phyloP scores from a whole-genome alignment of 108 stramenopile species.

The Fistulifera pelliculosa region DNA sequence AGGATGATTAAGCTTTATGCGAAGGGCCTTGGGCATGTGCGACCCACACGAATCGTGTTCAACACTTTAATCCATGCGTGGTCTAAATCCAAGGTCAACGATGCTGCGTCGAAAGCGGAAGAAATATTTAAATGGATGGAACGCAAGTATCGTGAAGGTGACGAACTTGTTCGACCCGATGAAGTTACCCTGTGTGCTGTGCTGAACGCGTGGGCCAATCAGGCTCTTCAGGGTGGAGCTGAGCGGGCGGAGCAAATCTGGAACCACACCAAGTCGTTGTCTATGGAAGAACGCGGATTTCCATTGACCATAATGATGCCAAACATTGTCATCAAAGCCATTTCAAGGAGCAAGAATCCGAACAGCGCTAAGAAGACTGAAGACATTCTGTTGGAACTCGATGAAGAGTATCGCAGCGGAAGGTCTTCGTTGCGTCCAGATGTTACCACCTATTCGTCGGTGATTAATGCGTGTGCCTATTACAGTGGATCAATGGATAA shows the following conservation, averaged over 20 bases:
- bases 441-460: slow-evolving; percentile 34
- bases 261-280: slow-evolving; percentile 49
- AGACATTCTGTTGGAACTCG: slow-evolving; percentile 19
- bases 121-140: slow-evolving; percentile 65
- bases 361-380: slow-evolving; percentile 37
- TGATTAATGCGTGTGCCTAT: slow-evolving; percentile 43
- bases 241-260: slow-evolving; percentile 60
- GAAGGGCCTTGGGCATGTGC: slow-evolving; percentile 34
- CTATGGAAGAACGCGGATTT: slow-evolving; percentile 31
- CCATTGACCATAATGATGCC: slow-evolving; percentile 31
- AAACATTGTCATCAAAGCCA: slow-evolving; percentile 63
- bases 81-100: slow-evolving; percentile 35
- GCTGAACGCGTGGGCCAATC: slow-evolving; percentile 65
- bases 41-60: slow-evolving; percentile 55
- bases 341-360: slow-evolving; percentile 44
- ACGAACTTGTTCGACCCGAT: slow-evolving; percentile 50
- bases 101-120: slow-evolving; percentile 47
- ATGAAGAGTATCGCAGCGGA: slow-evolving; percentile 15
- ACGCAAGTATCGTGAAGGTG: slow-evolving; percentile 35
- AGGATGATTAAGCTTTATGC: slow-evolving; percentile 62
- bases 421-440: slow-evolving; percentile 18
- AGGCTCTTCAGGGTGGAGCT: slow-evolving; percentile 50
- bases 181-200: slow-evolving; percentile 58
- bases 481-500: slow-evolving; percentile 14
- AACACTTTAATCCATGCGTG: slow-evolving; percentile 63